phyloP scores from a whole-genome alignment of 345 rosid genomes.

The Ceriops tagal region DNA sequence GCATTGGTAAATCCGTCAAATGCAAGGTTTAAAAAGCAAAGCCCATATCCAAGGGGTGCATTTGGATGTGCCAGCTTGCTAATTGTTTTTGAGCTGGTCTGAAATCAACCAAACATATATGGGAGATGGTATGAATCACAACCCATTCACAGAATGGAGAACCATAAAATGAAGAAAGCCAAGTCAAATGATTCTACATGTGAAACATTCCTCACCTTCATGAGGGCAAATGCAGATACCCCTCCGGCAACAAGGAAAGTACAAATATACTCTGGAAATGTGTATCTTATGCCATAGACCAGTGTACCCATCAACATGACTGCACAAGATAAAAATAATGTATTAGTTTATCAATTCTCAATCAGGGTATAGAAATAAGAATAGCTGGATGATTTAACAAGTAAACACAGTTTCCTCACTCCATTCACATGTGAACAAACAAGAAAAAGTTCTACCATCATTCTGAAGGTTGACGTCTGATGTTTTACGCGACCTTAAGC shows the following conservation, averaged over 20 bases:
- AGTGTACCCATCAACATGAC: slow-evolving; percentile 93
- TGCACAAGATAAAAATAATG: slow-evolving; percentile 32
- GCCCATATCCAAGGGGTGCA: slow-evolving; percentile 91
- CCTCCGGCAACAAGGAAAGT: slow-evolving; percentile 94
- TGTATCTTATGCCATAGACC: slow-evolving; percentile 82
- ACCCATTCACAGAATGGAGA: neutral
- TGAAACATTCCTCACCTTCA: slow-evolving; percentile 49
- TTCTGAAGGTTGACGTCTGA: neutral
- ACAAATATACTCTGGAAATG: slow-evolving; percentile 77
- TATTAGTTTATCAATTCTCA: slow-evolving; percentile 10
- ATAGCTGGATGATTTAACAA: too few species aligned
- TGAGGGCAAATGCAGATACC: slow-evolving; percentile 74
- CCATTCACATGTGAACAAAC: too few species aligned
- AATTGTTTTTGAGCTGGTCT: slow-evolving; percentile 95
- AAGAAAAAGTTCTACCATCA: neutral
- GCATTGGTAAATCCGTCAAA: slow-evolving; percentile 99
- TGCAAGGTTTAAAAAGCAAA: slow-evolving; percentile 87
- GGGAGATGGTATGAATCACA: slow-evolving; percentile 8
- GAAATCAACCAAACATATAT: slow-evolving; percentile 21
- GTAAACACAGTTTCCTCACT: too few species aligned
- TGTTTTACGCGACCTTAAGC: too few species aligned
- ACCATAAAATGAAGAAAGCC: neutral
- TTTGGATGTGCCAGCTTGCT: slow-evolving; percentile 94
- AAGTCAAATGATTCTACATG: neutral
- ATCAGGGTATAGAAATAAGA: neutral